phyloP scores from a whole-genome alignment of 768 basidiomycete genomes.

The Erythrobasidium yunnanense region DNA sequence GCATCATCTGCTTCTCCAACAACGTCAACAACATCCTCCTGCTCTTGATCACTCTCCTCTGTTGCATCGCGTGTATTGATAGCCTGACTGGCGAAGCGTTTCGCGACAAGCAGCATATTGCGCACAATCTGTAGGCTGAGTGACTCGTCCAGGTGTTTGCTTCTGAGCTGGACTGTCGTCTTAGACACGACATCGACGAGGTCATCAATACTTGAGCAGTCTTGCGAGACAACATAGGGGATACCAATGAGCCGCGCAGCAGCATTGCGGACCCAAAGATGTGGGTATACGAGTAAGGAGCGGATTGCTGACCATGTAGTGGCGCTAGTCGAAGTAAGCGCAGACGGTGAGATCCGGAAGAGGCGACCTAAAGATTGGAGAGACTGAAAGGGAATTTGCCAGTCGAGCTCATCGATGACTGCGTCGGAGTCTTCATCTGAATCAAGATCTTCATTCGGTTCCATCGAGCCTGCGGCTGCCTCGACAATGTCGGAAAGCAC shows the following conservation, averaged over 20 bases:
- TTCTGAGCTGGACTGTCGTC: constrained; percentile 65
- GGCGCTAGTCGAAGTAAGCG: too few relatives aligned
- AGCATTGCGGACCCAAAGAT: constrained; percentile 83
- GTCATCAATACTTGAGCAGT: constrained; percentile 38
- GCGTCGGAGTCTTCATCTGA: too few relatives aligned
- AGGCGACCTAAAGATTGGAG: too few relatives aligned
- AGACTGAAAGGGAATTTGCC: too few relatives aligned
- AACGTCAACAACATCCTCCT: constrained; percentile 34
- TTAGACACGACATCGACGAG: constrained; percentile 63
- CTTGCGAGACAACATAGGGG: constrained; percentile 49
- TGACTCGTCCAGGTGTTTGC: constrained; percentile 60
- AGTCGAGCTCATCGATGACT: too few relatives aligned
- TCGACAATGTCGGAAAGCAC: constrained; percentile 43
- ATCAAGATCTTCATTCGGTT: constrained; percentile 50
- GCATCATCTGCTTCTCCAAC: constrained; percentile 39
- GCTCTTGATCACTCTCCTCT: constrained; percentile 29
- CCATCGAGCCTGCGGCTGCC: constrained; percentile 41
- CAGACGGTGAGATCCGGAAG: too few relatives aligned
- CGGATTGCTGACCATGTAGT: too few relatives aligned
- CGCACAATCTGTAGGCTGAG: constrained; percentile 79
- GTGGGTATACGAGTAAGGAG: constrained; percentile 68
- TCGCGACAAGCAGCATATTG: constrained; percentile 84
- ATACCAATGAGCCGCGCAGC: constrained; percentile 64
- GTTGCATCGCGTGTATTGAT: constrained; percentile 23
- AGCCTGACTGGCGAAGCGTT: constrained; percentile 55